A percentile compares a stretch with the other conserved stretches of the same genome.
Conservation (phyloP, 805 yeast genomes). For the Candida pseudoglaebosa region DNA sequence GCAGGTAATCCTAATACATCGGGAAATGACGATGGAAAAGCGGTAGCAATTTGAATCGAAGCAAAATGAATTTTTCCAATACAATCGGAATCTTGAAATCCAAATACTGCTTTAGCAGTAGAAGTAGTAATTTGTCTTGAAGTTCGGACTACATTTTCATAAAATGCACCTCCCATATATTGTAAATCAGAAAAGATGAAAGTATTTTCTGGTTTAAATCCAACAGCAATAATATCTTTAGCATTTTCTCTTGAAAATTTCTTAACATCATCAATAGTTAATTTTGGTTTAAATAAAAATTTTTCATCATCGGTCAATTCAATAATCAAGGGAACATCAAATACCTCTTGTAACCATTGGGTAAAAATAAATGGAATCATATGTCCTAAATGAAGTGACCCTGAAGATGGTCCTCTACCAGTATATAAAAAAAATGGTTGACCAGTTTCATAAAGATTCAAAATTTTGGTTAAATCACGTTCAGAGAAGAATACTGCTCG, state of each 20-base stretch:
- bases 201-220: slow-evolving; percentile 92
- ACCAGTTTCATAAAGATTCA: slow-evolving; percentile 89
- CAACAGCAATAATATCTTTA: slow-evolving; percentile 89
- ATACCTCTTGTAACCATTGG: slow-evolving; percentile 96
- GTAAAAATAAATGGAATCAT: slow-evolving; percentile 94
- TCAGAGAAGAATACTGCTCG: slow-evolving; percentile 93
- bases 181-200: slow-evolving; percentile 90
- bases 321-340: slow-evolving; percentile 90
- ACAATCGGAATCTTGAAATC: slow-evolving; percentile 90
- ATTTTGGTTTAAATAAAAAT: slow-evolving; percentile 86
- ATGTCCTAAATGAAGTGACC: slow-evolving; percentile 94
- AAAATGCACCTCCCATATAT: slow-evolving; percentile 91
- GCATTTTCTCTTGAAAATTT: slow-evolving; percentile 77
- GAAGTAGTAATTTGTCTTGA: slow-evolving; percentile 94
- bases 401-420: slow-evolving; percentile 95
- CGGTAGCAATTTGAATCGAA: slow-evolving; percentile 91
- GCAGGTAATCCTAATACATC: slow-evolving; percentile 80
- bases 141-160: slow-evolving; percentile 88
- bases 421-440: slow-evolving; percentile 94
- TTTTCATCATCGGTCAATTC: slow-evolving; percentile 97
- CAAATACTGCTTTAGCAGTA: slow-evolving; percentile 96
- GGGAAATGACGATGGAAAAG: slow-evolving; percentile 95
- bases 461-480: slow-evolving; percentile 72
- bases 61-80: slow-evolving; percentile 96
- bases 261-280: slow-evolving; percentile 86